Conservation (phyloP, 768 basidiomycete genomes). For the Hirschioporus abietinus region DNA sequence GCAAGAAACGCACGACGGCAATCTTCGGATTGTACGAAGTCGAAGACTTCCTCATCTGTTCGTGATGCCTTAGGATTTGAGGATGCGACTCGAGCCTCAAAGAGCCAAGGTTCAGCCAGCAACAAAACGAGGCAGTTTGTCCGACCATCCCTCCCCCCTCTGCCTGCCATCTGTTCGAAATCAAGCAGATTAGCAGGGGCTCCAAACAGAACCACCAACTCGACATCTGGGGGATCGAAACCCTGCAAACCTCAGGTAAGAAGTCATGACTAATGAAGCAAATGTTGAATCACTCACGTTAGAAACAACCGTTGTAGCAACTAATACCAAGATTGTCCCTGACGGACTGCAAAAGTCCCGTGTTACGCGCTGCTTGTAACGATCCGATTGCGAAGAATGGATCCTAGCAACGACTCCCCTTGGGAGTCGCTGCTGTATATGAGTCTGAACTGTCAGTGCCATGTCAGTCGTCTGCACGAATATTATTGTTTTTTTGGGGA, state of each 20-base stretch:
- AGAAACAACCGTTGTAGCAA: not conserved
- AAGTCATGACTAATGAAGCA: not conserved
- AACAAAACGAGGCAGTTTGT: not conserved
- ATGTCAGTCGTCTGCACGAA: not conserved
- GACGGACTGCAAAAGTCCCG: not conserved
- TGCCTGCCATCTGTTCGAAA: not conserved
- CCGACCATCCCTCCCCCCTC: not conserved
- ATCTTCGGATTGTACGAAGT: not conserved
- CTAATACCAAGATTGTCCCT: not conserved
- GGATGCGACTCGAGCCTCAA: no score
- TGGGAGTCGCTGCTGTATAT: not conserved
- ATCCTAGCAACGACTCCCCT: not conserved
- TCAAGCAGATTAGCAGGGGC: not conserved
- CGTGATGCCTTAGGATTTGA: no score
- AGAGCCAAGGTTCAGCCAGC: not conserved
- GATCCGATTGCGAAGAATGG: not conserved
- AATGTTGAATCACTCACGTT: not conserved
- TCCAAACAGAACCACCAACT: not conserved
- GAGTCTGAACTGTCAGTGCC: not conserved
- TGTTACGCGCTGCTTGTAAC: not conserved
- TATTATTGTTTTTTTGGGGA: not conserved
- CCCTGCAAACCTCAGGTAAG: not conserved
- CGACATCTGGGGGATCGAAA: not conserved
- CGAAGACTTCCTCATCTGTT: not conserved
- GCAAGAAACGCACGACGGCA: not conserved